Base-by-base conservation (phyloP, 306 rosid species). In the Pueraria montana region DNA sequence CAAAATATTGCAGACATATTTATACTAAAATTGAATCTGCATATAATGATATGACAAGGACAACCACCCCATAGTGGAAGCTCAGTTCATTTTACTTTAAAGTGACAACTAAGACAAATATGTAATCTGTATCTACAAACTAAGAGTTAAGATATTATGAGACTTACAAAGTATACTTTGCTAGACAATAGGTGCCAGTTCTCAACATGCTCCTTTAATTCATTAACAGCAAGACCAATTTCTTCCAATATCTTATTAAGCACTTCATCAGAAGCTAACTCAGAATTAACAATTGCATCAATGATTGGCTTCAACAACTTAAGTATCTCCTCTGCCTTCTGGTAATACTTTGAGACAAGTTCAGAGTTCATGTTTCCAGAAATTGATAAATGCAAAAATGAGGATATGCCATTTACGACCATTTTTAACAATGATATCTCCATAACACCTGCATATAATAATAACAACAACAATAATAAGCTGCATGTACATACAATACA, bases 101-200 rank as follows among this genome's bases (percentile, higher is more conserved):
- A 61, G 38, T 56, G 48, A 63, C 50, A 75, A 74, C 71, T 23
- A 76, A 36, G 17, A 58, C 40, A 73, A 49, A 42, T 6, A 11
- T 43, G 56, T 8, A 56, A 48, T 64, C 58, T 66, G 48, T 21
- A 46, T 66, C 55, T 8, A 80, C 52, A 79, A 63, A 64, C 48
- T 67, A 72, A 59, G 46, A 72, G 53, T 50, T 40, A 53, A 73
- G 32, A 70, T 59, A 56, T 63, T 42, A 67, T 72, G 82, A 69
- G 53, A 94, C 99, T 94, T 92, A 96, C 99, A 86, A 96, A 92
- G 82, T 90, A 92, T 64, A 91, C 85, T 94, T 92, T 96, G 91
- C 98, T 96, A 8, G 90, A 96, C 77, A 96, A 85, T 17, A 88
- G 92, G 65, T 91, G 97, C 97, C 92, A 91, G 77, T 81, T 92